Evolutionary conservation across 352 stramenopile species (phyloP).

Genomic region (Saprolegnia parasitica): DNA sequence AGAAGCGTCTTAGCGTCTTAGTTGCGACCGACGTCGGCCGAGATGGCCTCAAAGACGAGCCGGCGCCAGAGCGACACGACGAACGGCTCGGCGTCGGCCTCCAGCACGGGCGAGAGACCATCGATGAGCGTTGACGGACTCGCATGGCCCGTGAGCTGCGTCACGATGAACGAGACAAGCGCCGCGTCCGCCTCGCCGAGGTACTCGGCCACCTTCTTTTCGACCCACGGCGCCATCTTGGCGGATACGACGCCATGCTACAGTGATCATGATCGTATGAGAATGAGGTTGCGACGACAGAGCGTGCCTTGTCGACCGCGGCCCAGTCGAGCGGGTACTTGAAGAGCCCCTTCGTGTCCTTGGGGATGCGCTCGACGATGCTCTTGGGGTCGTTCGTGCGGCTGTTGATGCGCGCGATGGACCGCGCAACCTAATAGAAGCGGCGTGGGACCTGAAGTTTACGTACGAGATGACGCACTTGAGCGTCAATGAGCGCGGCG

Average conservation of each 20-base stretch:
- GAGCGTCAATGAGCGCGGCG: conserved; percentile 21
- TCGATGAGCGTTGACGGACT: conserved; percentile 34
- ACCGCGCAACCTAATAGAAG: conserved; percentile 29
- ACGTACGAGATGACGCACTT: neutral
- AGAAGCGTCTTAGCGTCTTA: conserved; percentile 14
- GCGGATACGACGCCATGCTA: conserved; percentile 35
- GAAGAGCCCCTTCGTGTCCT: conserved; percentile 39
- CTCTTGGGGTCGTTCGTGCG: conserved; percentile 32
- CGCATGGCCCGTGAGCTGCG: conserved; percentile 36
- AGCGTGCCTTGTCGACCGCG: conserved; percentile 32
- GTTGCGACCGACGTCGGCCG: conserved; percentile 6
- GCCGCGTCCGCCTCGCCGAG: conserved; percentile 45
- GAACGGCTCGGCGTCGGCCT: conserved; percentile 50
- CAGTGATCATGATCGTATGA: neutral
- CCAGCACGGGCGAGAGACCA: conserved; percentile 41
- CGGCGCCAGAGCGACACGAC: conserved; percentile 53
- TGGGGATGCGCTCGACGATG: conserved; percentile 45
- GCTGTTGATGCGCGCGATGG: conserved; percentile 40
- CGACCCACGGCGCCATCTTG: conserved; percentile 47
- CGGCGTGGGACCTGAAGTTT: neutral
- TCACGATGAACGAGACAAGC: conserved; percentile 45
- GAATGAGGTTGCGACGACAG: neutral
- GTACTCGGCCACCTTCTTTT: conserved; percentile 51
- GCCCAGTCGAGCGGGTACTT: conserved; percentile 41
- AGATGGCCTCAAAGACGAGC: conserved; percentile 46